phyloP scores from a whole-genome alignment of 169 alveolate genomes.

The Plasmodium reichenowi region DNA sequence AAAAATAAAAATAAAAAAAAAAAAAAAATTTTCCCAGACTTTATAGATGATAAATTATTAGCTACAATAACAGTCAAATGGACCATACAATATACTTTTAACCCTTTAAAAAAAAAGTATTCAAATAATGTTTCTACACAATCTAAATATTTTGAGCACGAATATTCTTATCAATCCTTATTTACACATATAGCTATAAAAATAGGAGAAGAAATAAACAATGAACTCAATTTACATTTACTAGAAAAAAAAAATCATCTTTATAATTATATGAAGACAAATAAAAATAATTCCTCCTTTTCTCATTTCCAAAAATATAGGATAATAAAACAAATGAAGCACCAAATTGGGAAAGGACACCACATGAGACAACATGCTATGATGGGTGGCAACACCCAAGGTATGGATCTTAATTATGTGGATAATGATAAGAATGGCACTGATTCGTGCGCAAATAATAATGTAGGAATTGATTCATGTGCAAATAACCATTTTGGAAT shows the following conservation, averaged over 20 bases:
- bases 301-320: slow-evolving; percentile 47
- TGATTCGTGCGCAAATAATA: no score
- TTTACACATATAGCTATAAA: slow-evolving; percentile 83
- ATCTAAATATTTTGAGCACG: slow-evolving; percentile 76
- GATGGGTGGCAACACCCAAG: background rate
- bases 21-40: slow-evolving; percentile 44
- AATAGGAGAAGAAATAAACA: slow-evolving; percentile 85
- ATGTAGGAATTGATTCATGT: no score
- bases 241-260: slow-evolving; percentile 41
- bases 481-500: no score
- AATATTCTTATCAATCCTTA: slow-evolving; percentile 80
- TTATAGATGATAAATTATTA: slow-evolving; percentile 32
- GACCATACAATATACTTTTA: slow-evolving; percentile 82
- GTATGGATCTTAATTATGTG: background rate
- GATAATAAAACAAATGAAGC: slow-evolving; percentile 23
- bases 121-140: slow-evolving; percentile 77
- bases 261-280: slow-evolving; percentile 48
- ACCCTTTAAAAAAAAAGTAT: slow-evolving; percentile 81
- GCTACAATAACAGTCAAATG: slow-evolving; percentile 79
- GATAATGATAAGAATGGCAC: slow-evolving; percentile 14
- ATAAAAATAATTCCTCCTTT: slow-evolving; percentile 47
- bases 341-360: background rate
- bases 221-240: slow-evolving; percentile 63
- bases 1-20: slow-evolving; percentile 76
- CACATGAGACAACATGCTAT: no score